Base-by-base conservation (phyloP, 129 eudicot genomes). In the Helianthus tuberosus region DNA sequence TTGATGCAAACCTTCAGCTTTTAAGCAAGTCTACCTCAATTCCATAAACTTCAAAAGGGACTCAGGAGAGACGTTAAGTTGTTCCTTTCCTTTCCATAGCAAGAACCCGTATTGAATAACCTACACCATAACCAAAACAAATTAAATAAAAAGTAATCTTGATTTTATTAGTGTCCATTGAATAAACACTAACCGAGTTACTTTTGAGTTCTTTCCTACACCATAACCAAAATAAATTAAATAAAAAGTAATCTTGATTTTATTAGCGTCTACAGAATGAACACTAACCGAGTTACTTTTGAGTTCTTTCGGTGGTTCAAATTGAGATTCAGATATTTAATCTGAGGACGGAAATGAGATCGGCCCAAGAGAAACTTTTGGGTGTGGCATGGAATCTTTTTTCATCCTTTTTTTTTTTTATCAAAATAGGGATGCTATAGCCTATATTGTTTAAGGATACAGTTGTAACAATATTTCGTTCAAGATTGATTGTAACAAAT, bases 91-190 rank as follows among this genome's bases (percentile, higher is more conserved):
- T 89, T 81, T 83, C 84, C 96, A 89, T 86, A 1, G 92, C 93
- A 75, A 84, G 87, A 64, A 91, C 97, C 97, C 97, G 89, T 66
- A 90, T 86, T 17, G 79, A 86, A 53, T 91, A 89, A 43, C 97
- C 97, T 91, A 75, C 39, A 43, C 17, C 49, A n/a, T 9, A 10
- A 63, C 11, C 8, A 1, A 71, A 38, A 8, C 7, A 60, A 44
- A 5, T 36, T 44, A 11, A 71, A 11, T 6, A 23, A 60, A 12
- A 5, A 27, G 32, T 60, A 60, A 60, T 57, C 5, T 27, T 27
- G 32, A 60, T 60, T 59, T 60, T 11, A 27, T 55, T 20, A 32
- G 25, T 5, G 69, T 38, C 29, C 9, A 14, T 20, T 46, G 16
- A 55, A 49, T 5, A 16, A 61, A 70, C 43, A 69, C 59, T 79